Evolutionary conservation across 2,329 filamentous ascomycete genomes (phyloP).

Genomic region (Trichoderma simmonsii): DNA sequence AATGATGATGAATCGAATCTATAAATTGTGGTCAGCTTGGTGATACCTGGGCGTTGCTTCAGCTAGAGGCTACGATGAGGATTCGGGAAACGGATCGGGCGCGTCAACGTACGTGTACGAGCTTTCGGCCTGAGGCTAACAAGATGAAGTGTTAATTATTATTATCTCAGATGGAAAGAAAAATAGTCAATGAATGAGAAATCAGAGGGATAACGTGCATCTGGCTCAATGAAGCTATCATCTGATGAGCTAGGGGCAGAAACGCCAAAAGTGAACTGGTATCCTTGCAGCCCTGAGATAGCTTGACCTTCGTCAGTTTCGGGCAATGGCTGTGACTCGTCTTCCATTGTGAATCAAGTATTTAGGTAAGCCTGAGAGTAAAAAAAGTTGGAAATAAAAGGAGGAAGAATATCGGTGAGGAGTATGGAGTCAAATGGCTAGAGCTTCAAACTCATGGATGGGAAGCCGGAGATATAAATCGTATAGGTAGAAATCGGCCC

Average conservation of each 20-base stretch:
- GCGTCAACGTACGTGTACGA: background rate
- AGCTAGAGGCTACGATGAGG: background rate
- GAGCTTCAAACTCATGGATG: background rate
- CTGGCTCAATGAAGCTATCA: conserved; percentile 34
- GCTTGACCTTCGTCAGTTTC: background rate
- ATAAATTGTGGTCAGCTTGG: conserved; percentile 22
- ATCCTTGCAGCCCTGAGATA: conserved; percentile 13
- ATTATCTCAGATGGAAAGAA: background rate
- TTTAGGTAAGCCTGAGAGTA: background rate
- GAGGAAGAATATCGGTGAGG: background rate
- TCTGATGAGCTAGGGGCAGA: conserved; percentile 26
- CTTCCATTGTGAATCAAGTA: background rate
- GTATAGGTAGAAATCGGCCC: background rate
- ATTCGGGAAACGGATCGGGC: background rate
- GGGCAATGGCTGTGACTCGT: background rate
- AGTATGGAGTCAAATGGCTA: background rate
- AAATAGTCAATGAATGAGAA: background rate
- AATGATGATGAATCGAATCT: conserved; percentile 36
- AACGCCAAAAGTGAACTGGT: conserved; percentile 35
- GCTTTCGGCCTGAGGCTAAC: conserved; percentile 3
- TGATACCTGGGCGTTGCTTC: background rate
- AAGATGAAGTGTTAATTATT: background rate
- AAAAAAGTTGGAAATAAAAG: background rate
- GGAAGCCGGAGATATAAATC: background rate
- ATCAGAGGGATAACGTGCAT: conserved; percentile 26